These are phyloP conservation scores for Paramecium bursaria DNA, from an alignment of 73 alveolate genomes.

Conservation along the genomic window DNA sequence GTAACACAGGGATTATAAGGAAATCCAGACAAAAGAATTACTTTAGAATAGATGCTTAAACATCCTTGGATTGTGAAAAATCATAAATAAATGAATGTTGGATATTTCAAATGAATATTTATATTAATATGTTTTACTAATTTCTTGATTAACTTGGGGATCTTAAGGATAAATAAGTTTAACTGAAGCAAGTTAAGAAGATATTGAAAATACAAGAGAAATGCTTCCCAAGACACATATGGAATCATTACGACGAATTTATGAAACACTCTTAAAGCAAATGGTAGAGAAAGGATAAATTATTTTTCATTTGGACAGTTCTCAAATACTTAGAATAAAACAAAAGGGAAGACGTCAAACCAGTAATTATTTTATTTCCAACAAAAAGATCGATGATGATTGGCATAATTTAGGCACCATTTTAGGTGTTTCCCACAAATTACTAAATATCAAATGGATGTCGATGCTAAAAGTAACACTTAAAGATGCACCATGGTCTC, in stretches of 20 bases:
- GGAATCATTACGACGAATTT: slow-evolving; percentile 30
- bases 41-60: slow-evolving; percentile 11
- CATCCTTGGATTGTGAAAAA: slow-evolving; percentile 57
- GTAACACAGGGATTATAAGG: slow-evolving; percentile 24
- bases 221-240: slow-evolving; percentile 32
- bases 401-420: slow-evolving; percentile 14
- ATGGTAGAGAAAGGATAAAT: slow-evolving; percentile 54
- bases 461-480: slow-evolving; percentile 29
- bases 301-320: slow-evolving; percentile 41
- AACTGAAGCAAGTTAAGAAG: slow-evolving; percentile 47
- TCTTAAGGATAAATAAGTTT: slow-evolving; percentile 46
- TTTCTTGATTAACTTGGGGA: slow-evolving; percentile 31
- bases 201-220: slow-evolving; percentile 44
- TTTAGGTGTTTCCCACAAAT: slow-evolving; percentile 12
- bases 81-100: no score
- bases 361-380: slow-evolving; percentile 28
- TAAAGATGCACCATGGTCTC: slow-evolving; percentile 53
- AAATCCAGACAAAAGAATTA: slow-evolving; percentile 54
- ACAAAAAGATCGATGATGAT: slow-evolving; percentile 44
- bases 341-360: slow-evolving; percentile 27
- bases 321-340: slow-evolving; percentile 37
- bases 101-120: no score
- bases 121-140: slow-evolving; percentile 47
- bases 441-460: slow-evolving; percentile 37
- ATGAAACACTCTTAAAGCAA: slow-evolving; percentile 21